Evolutionary conservation across 1,284 basidiomycete genomes (phyloP).

Genomic region (Sanghuangporus weigelae): DNA sequence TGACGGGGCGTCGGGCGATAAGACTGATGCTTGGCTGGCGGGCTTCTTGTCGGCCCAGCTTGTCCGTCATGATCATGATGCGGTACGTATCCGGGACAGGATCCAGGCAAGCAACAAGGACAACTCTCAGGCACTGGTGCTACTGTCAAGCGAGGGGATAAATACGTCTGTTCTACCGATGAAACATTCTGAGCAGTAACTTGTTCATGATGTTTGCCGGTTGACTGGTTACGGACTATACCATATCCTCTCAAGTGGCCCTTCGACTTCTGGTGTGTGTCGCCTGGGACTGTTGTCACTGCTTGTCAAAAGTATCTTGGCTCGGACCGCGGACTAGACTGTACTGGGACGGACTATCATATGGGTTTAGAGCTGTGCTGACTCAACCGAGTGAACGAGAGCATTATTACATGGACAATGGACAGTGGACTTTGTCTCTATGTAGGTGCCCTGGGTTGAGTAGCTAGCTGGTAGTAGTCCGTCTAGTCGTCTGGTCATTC

Average conservation of each 20-base stretch:
- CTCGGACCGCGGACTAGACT: conserved; percentile 17
- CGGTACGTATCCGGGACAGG: conserved; percentile 18
- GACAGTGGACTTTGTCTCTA: conserved; percentile 18
- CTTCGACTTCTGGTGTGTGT: conserved; percentile 12
- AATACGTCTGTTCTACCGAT: conserved; percentile 4
- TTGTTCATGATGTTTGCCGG: conserved; percentile 7
- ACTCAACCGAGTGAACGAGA: conserved; percentile 5
- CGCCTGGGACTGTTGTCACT: conserved; percentile 9
- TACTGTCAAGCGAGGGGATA: conserved; percentile 5
- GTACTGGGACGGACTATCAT: conserved; percentile 2
- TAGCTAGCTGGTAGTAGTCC: conserved; percentile 7
- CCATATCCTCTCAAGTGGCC: conserved; percentile 12
- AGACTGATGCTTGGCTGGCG: not conserved
- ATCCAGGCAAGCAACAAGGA: conserved; percentile 12
- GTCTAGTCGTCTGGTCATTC: conserved; percentile 2
- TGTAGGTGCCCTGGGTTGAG: conserved; percentile 19
- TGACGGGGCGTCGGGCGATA: conserved; percentile 16
- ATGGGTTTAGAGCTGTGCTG: conserved; percentile 1
- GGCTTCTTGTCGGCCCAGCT: not conserved
- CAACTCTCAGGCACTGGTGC: conserved; percentile 7
- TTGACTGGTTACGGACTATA: conserved; percentile 17
- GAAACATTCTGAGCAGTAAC: not conserved
- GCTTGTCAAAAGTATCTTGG: conserved; percentile 21
- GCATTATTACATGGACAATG: conserved; percentile 14
- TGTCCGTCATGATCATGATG: not conserved